Conservation (phyloP, 2,329 filamentous ascomycete species). For the Cladosporium sp. region DNA sequence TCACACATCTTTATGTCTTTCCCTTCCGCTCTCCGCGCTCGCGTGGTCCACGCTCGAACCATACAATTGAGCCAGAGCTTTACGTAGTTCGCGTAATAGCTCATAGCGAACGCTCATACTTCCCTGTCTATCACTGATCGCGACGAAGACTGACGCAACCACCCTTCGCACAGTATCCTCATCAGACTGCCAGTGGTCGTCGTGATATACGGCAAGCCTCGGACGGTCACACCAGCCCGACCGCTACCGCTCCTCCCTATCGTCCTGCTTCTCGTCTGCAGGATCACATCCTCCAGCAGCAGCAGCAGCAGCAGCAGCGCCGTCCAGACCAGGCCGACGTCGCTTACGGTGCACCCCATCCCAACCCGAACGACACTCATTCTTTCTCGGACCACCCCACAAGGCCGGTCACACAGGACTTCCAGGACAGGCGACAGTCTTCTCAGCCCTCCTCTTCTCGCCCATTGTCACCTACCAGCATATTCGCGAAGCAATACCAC, state of each 20-base stretch:
- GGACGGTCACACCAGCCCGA: too few species aligned
- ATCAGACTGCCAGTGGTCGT: slow-evolving; percentile 7
- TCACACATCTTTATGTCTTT: too few species aligned
- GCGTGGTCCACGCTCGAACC: neutral
- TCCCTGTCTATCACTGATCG: too few species aligned
- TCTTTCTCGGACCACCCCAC: slow-evolving; percentile 2
- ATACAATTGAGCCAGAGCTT: neutral
- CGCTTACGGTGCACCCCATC: neutral
- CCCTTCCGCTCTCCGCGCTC: neutral
- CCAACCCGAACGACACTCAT: slow-evolving; percentile 1
- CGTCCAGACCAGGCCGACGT: neutral
- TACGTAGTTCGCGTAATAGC: too few species aligned
- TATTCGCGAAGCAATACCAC: neutral
- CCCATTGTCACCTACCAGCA: neutral
- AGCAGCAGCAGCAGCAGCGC: neutral
- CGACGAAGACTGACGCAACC: too few species aligned
- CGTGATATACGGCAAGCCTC: slow-evolving; percentile 9
- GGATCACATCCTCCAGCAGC: neutral
- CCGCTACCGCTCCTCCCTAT: neutral
- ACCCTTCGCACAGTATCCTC: slow-evolving; percentile 9
- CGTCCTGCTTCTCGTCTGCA: slow-evolving; percentile 6
- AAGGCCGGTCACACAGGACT: neutral
- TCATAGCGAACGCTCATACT: too few species aligned
- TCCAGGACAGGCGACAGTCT: neutral
- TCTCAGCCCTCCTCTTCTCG: neutral